These are phyloP conservation scores for Hypoxylon sp. DNA, from an alignment of 2,329 filamentous ascomycete genomes.

Conservation along the genomic window DNA sequence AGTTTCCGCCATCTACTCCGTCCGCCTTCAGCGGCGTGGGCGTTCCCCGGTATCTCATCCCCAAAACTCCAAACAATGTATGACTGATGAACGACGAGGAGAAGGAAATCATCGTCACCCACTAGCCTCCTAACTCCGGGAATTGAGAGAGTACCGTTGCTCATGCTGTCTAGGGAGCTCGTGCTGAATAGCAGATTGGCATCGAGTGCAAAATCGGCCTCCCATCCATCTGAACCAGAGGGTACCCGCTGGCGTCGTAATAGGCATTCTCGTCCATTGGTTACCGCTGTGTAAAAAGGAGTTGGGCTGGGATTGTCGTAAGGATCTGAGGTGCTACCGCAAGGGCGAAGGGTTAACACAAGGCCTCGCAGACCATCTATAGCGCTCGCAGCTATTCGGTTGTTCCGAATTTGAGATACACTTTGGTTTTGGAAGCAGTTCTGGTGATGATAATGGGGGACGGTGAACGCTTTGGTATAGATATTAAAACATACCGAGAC, in stretches of 20 bases:
- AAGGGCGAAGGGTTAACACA: constrained; percentile 31
- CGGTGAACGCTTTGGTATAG: constrained; percentile 50
- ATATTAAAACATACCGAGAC: constrained; percentile 51
- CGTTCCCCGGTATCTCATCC: constrained; percentile 42
- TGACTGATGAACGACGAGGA: constrained; percentile 47
- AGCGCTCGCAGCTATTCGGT: constrained; percentile 30
- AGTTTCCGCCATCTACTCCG: constrained; percentile 34
- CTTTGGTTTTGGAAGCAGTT: constrained; percentile 30
- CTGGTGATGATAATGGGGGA: constrained; percentile 47
- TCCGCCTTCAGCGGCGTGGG: constrained; percentile 1
- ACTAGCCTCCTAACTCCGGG: constrained; percentile 24
- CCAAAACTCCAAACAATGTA: constrained; percentile 50
- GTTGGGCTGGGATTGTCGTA: constrained; percentile 12
- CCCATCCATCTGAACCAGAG: constrained; percentile 9
- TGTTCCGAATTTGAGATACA: constrained; percentile 50
- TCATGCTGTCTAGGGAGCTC: background rate
- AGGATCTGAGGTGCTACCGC: constrained; percentile 1
- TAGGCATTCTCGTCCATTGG: constrained; percentile 11
- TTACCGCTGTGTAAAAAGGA: constrained; percentile 36
- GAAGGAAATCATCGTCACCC: constrained; percentile 50
- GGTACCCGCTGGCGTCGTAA: constrained; percentile 19
- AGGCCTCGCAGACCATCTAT: constrained; percentile 13
- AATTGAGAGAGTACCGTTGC: background rate
- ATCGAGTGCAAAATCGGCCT: constrained; percentile 41
- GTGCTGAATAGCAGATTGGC: constrained; percentile 12